Conservation (phyloP, 306 rosid genomes). For the Mucuna pruriens region DNA sequence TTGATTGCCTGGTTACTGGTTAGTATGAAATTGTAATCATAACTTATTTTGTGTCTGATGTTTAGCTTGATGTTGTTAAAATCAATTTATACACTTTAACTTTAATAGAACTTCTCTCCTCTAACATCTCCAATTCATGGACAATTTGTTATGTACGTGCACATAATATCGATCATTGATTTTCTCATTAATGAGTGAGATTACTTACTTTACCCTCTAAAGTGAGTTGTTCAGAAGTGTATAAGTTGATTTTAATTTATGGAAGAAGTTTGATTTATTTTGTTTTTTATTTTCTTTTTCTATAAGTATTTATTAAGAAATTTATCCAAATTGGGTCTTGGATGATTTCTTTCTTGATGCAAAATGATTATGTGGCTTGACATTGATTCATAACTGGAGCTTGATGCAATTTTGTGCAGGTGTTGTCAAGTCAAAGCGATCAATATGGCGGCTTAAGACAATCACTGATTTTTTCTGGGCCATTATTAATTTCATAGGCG, state of each 20-base stretch:
- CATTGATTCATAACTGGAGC: background rate
- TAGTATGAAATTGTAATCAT: background rate
- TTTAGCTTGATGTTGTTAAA: background rate
- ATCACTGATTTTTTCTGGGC: conserved; percentile 89
- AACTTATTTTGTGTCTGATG: background rate
- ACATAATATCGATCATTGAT: no score
- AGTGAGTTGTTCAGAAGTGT: no score
- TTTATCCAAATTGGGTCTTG: background rate
- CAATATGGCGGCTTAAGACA: conserved; percentile 84
- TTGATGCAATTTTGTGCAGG: conserved; percentile 54
- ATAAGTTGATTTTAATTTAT: background rate
- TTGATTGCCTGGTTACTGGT: background rate
- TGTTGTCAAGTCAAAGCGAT: conserved; percentile 76
- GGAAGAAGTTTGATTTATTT: background rate
- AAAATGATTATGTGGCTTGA: conserved; percentile 2
- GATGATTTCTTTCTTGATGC: background rate
- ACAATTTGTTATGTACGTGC: no score
- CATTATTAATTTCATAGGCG: conserved; percentile 69
- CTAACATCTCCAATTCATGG: no score
- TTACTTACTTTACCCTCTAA: no score
- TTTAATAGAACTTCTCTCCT: no score
- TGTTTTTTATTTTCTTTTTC: no score
- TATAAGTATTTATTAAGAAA: background rate
- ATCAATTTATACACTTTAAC: background rate
- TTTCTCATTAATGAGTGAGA: no score